Evolutionary conservation across 2,329 filamentous ascomycete species (phyloP).

Genomic region (Boeremia exigua): DNA sequence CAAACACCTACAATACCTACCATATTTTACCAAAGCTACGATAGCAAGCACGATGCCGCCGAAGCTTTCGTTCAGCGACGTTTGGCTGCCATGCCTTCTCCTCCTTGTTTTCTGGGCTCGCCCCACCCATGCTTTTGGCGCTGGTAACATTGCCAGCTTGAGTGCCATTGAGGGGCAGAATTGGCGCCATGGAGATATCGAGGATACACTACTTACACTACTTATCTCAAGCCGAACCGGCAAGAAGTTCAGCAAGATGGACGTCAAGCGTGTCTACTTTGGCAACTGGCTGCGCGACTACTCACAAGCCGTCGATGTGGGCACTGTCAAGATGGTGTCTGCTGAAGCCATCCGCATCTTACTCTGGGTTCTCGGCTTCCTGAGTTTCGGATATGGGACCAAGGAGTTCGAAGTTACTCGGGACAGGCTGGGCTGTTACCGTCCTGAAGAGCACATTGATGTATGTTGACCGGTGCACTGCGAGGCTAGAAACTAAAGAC

Average conservation of each 20-base stretch:
- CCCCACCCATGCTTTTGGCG: conserved; percentile 79
- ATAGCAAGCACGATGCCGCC: conserved; percentile 30
- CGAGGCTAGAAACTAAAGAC: conserved; percentile 10
- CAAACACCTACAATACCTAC: conserved; percentile 9
- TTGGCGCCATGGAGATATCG: conserved; percentile 75
- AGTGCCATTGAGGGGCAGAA: conserved; percentile 84
- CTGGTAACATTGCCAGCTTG: conserved; percentile 84
- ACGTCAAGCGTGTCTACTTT: conserved; percentile 90
- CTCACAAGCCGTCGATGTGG: conserved; percentile 91
- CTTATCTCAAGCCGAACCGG: conserved; percentile 67
- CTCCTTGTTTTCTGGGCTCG: conserved; percentile 70
- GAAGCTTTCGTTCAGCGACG: conserved; percentile 36
- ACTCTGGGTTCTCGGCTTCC: conserved; percentile 86
- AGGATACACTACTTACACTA: conserved; percentile 83
- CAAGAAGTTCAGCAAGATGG: conserved; percentile 88
- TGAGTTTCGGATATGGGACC: conserved; percentile 84
- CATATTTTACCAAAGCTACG: neutral
- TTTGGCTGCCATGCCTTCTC: conserved; percentile 50
- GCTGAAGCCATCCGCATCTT: conserved; percentile 89
- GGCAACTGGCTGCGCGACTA: conserved; percentile 96
- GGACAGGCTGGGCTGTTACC: conserved; percentile 79
- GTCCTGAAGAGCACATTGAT: conserved; percentile 76
- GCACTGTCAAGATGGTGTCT: conserved; percentile 87
- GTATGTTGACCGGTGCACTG: conserved; percentile 16
- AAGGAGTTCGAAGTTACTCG: conserved; percentile 85